Conservation (phyloP, 176 grass and related monocot species). For the Carex parvula region DNA sequence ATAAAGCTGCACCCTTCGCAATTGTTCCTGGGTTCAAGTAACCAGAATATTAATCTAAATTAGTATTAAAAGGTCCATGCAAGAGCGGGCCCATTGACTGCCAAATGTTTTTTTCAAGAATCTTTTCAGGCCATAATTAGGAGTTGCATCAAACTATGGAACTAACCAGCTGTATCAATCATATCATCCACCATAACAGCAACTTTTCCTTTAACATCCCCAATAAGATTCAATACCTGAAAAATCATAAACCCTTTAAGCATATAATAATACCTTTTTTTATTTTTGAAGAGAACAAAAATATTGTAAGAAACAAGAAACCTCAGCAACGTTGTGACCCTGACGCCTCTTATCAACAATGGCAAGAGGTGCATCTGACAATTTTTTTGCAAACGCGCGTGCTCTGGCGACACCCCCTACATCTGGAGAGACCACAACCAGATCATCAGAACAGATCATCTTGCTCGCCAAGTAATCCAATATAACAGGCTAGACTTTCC, state of each 20-base stretch:
- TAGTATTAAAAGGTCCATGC: neutral
- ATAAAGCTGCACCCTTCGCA: slow-evolving; percentile 52
- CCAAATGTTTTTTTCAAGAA: neutral
- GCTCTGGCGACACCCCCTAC: slow-evolving; percentile 73
- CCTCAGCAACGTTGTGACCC: slow-evolving; percentile 63
- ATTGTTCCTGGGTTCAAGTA: slow-evolving; percentile 39
- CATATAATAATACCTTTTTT: slow-evolving; percentile 16
- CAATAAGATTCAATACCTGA: slow-evolving; percentile 67
- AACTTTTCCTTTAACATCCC: slow-evolving; percentile 61
- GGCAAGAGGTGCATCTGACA: slow-evolving; percentile 74
- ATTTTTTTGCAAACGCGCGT: slow-evolving; percentile 69
- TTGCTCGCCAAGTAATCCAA: slow-evolving; percentile 93
- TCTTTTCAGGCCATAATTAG: neutral
- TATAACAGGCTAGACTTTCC: slow-evolving; percentile 56
- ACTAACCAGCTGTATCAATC: slow-evolving; percentile 67
- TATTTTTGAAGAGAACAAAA: neutral
- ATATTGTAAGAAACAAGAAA: neutral
- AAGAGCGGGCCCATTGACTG: neutral
- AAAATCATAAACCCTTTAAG: neutral
- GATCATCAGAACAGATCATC: slow-evolving; percentile 59
- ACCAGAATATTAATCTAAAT: neutral
- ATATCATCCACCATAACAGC: slow-evolving; percentile 72
- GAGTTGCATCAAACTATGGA: neutral
- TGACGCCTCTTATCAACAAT: slow-evolving; percentile 66
- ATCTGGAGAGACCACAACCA: slow-evolving; percentile 78